Conservation (phyloP, 495 filamentous ascomycete genomes). For the Penicillium verhagenii region DNA sequence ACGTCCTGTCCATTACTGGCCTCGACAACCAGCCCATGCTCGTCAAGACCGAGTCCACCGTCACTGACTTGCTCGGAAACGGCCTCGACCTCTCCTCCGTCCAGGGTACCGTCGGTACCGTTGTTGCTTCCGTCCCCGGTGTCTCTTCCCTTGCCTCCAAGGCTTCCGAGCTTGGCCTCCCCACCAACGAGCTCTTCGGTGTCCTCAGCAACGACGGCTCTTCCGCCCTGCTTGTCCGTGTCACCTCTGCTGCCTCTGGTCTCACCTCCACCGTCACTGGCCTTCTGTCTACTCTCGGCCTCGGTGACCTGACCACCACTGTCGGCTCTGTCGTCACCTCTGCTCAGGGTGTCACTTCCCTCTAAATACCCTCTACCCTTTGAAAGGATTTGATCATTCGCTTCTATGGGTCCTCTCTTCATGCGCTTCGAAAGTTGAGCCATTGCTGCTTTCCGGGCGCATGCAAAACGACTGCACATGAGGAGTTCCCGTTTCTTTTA, state of each 20-base stretch:
- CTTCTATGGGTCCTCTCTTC: constrained; percentile 20
- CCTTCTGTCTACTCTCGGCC: constrained; percentile 24
- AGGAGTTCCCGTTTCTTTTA: constrained; percentile 18
- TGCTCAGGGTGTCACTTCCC: background rate
- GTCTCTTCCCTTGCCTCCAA: constrained; percentile 10
- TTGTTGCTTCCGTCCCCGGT: constrained; percentile 10
- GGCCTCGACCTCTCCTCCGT: constrained; percentile 16
- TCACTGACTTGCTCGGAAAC: constrained; percentile 14
- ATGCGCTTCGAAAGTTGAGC: constrained; percentile 8
- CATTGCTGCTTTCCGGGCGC: constrained; percentile 12
- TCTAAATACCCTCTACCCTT: constrained; percentile 19
- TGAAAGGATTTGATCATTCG: constrained; percentile 22
- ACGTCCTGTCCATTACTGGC: constrained; percentile 19
- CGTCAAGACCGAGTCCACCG: constrained; percentile 13
- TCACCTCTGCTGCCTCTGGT: constrained; percentile 5
- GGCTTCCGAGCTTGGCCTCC: constrained; percentile 11
- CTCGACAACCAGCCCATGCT: constrained; percentile 14
- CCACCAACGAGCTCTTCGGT: constrained; percentile 19
- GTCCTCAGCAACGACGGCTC: constrained; percentile 16
- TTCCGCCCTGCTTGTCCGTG: constrained; percentile 24
- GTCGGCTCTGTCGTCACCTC: constrained; percentile 18
- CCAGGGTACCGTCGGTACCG: constrained; percentile 18
- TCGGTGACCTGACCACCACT: constrained; percentile 12
- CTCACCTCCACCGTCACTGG: constrained; percentile 9
- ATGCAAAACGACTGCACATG: constrained; percentile 21